These are phyloP conservation scores for Avicennia marina DNA, from an alignment of 257 asterid genomes.

Conservation along the genomic window DNA sequence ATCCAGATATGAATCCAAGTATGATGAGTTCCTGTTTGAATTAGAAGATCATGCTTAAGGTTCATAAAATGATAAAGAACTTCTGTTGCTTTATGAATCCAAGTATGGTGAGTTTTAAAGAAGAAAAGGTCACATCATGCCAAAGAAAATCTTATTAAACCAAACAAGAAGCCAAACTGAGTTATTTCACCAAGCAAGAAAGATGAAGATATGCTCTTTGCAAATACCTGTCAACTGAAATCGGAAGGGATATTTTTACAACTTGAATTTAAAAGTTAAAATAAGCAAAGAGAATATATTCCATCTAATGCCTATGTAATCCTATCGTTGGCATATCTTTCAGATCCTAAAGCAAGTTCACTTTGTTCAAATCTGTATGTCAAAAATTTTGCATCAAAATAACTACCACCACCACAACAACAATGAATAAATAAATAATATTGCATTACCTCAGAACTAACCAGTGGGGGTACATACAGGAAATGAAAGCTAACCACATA, in stretches of 20 bases:
- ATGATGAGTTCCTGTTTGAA: conserved; percentile 47
- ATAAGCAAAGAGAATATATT: not conserved
- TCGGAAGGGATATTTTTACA: not conserved
- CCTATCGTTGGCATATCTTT: not conserved
- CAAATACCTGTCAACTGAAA: too few relatives aligned
- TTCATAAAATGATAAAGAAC: conserved; percentile 5
- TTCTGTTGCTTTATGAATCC: too few relatives aligned
- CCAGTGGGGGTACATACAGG: too few relatives aligned
- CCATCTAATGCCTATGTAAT: not conserved
- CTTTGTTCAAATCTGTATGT: not conserved
- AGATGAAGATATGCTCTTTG: too few relatives aligned
- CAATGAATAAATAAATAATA: too few relatives aligned
- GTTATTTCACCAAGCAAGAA: conserved; percentile 3
- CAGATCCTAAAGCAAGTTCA: conserved; percentile 5
- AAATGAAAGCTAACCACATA: conserved; percentile 7
- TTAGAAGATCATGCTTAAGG: conserved; percentile 1
- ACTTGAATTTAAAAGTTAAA: not conserved
- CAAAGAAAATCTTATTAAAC: conserved; percentile 1
- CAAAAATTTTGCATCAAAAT: too few relatives aligned
- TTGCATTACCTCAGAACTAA: too few relatives aligned
- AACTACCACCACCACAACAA: too few relatives aligned
- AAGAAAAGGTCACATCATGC: conserved; percentile 9
- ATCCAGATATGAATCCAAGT: conserved; percentile 66
- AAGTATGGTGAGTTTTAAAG: too few relatives aligned
- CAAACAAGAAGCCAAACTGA: conserved; percentile 4